Conservation (phyloP, 1,284 basidiomycete genomes). For the Ganoderma boninense region DNA sequence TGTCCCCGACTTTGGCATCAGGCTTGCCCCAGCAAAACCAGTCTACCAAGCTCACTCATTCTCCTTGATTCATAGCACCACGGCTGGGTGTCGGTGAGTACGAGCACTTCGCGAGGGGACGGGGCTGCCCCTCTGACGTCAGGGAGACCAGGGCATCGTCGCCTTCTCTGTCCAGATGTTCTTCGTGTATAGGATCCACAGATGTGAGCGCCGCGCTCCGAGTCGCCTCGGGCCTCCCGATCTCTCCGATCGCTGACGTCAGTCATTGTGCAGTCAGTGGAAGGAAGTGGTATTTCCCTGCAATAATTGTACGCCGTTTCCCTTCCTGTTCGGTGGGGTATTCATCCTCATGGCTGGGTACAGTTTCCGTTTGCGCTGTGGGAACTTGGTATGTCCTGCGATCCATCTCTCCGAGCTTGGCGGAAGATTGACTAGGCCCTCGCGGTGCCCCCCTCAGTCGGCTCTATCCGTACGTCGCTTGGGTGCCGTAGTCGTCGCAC, state of each 20-base stretch:
- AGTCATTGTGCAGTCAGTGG: neutral
- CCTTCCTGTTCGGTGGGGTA: neutral
- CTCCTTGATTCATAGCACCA: neutral
- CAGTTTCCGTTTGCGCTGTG: conserved; percentile 6
- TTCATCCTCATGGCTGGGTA: neutral
- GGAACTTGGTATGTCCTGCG: neutral
- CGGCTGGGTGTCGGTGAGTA: conserved; percentile 7
- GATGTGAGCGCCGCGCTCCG: neutral
- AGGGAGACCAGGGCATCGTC: neutral
- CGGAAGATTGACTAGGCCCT: neutral
- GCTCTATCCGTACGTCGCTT: neutral
- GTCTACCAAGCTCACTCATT: neutral
- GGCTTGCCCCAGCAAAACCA: no score
- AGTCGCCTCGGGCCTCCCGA: no score
- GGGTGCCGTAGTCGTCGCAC: neutral
- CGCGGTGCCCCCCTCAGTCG: neutral
- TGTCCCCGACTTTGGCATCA: no score
- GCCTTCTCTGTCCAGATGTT: conserved; percentile 11
- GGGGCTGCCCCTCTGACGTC: no score
- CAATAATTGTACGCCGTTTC: neutral
- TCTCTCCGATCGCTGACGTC: neutral
- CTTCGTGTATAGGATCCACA: conserved; percentile 6
- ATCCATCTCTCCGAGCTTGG: neutral
- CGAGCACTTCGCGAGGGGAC: neutral
- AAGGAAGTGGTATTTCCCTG: neutral